Evolutionary conservation across 1,284 basidiomycete species (phyloP).

Genomic region (Erythrobasidium hasegawianum): DNA sequence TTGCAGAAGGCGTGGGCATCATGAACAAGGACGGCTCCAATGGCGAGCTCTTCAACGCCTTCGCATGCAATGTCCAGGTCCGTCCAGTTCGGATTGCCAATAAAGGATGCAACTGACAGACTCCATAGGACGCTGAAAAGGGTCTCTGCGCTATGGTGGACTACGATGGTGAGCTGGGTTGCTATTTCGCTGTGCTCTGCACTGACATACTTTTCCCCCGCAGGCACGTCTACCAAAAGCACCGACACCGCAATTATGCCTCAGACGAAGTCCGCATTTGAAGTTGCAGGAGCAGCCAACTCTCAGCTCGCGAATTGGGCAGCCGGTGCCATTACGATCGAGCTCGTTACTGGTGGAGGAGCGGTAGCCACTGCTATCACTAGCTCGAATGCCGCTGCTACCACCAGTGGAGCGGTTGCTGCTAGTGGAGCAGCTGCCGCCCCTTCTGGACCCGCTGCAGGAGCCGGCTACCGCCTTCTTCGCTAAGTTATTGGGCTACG

Average conservation of each 20-base stretch:
- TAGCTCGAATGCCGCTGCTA: too few species aligned
- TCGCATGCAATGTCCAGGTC: constrained; percentile 30
- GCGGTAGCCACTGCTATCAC: too few species aligned
- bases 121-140: background rate
- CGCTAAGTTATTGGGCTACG: too few species aligned
- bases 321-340: background rate
- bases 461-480: too few species aligned
- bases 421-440: too few species aligned
- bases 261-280: background rate
- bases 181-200: too few species aligned
- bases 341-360: background rate
- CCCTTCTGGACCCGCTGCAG: too few species aligned
- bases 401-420: too few species aligned
- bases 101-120: too few species aligned
- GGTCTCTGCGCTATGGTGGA: constrained; percentile 27
- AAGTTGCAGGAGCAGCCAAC: background rate
- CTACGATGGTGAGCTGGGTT: constrained; percentile 25
- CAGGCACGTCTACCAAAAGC: background rate
- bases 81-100: background rate
- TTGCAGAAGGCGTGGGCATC: constrained; percentile 25
- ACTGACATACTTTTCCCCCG: too few species aligned
- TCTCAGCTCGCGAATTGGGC: background rate
- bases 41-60: constrained; percentile 28
- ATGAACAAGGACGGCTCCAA: constrained; percentile 6
- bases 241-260: background rate